Conservation (phyloP, 164 flowering plant species). For the Umbilicus rupestris region DNA sequence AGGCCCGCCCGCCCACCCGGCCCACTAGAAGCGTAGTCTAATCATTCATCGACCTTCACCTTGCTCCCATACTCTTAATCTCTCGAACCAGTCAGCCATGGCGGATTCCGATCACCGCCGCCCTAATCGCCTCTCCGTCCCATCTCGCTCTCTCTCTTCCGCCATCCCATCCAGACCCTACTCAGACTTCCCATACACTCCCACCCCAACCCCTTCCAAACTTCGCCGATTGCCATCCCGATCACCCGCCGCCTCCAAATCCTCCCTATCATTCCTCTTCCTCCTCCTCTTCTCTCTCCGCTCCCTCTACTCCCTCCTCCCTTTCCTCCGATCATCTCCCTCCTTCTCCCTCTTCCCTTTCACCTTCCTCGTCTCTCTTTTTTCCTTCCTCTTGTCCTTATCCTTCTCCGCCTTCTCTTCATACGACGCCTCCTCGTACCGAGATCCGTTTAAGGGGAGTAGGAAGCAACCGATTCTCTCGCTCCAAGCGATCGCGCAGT, state of each 20-base stretch:
- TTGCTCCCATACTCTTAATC: not conserved
- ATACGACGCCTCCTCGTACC: conserved; percentile 13
- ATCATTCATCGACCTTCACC: not conserved
- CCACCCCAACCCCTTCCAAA: conserved; percentile 72
- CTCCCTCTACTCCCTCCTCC: conserved; percentile 64
- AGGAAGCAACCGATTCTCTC: conserved; percentile 24
- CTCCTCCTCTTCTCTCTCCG: conserved; percentile 72
- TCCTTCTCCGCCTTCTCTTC: conserved; percentile 26
- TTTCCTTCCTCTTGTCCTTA: conserved; percentile 33
- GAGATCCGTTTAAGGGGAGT: conserved; percentile 15
- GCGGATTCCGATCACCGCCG: conserved; percentile 37
- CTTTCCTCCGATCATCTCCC: conserved; percentile 39
- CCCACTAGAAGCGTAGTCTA: too few species aligned
- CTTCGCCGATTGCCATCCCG: conserved; percentile 26
- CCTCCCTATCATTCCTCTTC: conserved; percentile 46
- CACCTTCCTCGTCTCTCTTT: conserved; percentile 34
- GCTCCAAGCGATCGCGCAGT: conserved; percentile 22
- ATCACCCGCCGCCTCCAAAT: conserved; percentile 12
- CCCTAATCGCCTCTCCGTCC: conserved; percentile 57
- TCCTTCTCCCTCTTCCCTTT: conserved; percentile 27
- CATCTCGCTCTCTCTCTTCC: conserved; percentile 30
- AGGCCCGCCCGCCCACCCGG: too few species aligned
- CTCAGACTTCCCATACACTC: conserved; percentile 37
- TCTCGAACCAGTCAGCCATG: conserved; percentile 16
- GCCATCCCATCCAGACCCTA: conserved; percentile 21